A percentile compares a stretch with the other conserved stretches of the same genome.
These are phyloP conservation scores for Phylloporus scabripes DNA, from an alignment of 768 basidiomycete genomes.

Conservation along the genomic window DNA sequence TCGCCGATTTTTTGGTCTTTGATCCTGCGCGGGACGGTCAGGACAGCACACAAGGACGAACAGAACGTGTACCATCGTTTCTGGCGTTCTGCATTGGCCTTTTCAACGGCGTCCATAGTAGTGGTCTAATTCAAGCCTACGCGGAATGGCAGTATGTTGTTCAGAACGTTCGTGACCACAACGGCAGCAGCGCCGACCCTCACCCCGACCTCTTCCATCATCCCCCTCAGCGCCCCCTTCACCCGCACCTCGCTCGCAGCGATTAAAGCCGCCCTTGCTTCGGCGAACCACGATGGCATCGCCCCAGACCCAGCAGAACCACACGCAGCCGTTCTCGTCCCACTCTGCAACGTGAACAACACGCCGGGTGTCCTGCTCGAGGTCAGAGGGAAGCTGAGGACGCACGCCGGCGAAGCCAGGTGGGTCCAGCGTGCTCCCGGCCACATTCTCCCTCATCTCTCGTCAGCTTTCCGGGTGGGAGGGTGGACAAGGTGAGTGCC, in stretches of 20 bases:
- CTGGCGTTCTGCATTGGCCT: constrained; percentile 68
- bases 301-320: constrained; percentile 25
- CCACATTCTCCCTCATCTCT: background rate
- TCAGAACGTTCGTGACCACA: constrained; percentile 20
- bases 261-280: constrained; percentile 27
- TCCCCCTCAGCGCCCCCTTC: constrained; percentile 34
- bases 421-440: constrained; percentile 24
- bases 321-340: constrained; percentile 70
- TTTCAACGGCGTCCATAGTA: constrained; percentile 85
- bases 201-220: constrained; percentile 11
- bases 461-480: constrained; percentile 69
- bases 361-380: constrained; percentile 67
- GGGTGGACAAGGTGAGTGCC: constrained; percentile 51
- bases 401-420: constrained; percentile 84
- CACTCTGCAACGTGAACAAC: constrained; percentile 67
- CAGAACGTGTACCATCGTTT: constrained; percentile 49
- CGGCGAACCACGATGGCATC: constrained; percentile 13
- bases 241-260: constrained; percentile 31
- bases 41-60: background rate
- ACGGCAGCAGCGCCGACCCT: constrained; percentile 2
- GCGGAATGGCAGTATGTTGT: constrained; percentile 25
- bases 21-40: constrained; percentile 41
- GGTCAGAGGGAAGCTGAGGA: constrained; percentile 58
- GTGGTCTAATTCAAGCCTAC: background rate
- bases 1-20: constrained; percentile 83